Evolutionary conservation across 306 rosid species (phyloP).

Genomic region (Rosa persica): DNA sequence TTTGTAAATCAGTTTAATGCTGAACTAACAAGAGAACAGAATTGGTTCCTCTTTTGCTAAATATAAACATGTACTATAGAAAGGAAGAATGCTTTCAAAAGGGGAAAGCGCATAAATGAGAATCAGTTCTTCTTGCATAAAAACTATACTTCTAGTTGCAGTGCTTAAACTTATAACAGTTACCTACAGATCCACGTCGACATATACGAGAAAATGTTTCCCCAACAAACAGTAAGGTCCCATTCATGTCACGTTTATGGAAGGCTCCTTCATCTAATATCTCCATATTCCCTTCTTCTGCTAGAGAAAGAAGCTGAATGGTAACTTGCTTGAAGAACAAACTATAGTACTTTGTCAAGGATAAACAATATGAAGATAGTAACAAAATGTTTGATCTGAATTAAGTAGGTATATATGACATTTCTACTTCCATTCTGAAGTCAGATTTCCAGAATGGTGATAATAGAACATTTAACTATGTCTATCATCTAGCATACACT

Average conservation of each 20-base stretch:
- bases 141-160: conserved; percentile 3
- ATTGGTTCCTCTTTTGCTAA: background rate
- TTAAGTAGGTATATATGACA: conserved; percentile 17
- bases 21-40: conserved; percentile 8
- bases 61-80: conserved; percentile 3
- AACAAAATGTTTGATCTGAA: conserved; percentile 1
- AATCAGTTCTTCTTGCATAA: conserved; percentile 9
- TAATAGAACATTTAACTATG: conserved; percentile 11
- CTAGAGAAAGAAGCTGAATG: conserved; percentile 68
- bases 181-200: conserved; percentile 96
- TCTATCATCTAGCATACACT: conserved; percentile 9
- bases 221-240: conserved; percentile 68
- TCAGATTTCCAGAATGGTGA: conserved; percentile 15
- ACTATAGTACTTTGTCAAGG: conserved; percentile 62
- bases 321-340: conserved; percentile 76
- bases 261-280: conserved; percentile 22
- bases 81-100: conserved; percentile 2
- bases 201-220: conserved; percentile 79
- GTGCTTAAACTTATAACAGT: conserved; percentile 32
- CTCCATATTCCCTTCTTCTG: conserved; percentile 46
- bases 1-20: background rate
- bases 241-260: conserved; percentile 35
- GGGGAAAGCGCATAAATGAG: background rate
- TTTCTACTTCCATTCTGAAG: conserved; percentile 18
- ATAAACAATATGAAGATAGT: conserved; percentile 25